Conservation (phyloP, 306 rosid genomes). For the Vicia villosa region DNA sequence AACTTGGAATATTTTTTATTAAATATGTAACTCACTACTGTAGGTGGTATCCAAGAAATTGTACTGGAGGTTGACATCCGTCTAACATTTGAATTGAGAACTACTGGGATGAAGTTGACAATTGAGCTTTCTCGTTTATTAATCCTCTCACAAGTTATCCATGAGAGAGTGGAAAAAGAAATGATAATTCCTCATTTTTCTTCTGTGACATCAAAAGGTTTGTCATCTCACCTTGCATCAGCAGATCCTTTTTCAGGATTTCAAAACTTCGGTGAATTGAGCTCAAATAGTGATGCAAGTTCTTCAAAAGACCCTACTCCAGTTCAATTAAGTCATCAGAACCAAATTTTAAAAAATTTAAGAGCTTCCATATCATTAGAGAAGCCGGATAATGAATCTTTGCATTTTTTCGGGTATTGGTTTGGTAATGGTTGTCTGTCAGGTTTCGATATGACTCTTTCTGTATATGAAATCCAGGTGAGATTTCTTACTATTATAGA, state of each 20-base stretch:
- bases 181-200: slow-evolving; percentile 62
- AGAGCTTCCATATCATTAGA: slow-evolving; percentile 60
- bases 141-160: slow-evolving; percentile 61
- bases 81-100: slow-evolving; percentile 52
- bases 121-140: slow-evolving; percentile 65
- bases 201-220: slow-evolving; percentile 45
- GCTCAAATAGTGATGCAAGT: slow-evolving; percentile 53
- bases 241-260: slow-evolving; percentile 46
- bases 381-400: slow-evolving; percentile 45
- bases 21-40: slow-evolving; percentile 38
- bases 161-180: slow-evolving; percentile 43
- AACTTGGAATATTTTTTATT: background rate
- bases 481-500: slow-evolving; percentile 28
- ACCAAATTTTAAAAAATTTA: slow-evolving; percentile 59
- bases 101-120: slow-evolving; percentile 47
- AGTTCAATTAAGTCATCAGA: slow-evolving; percentile 45
- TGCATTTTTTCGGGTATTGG: slow-evolving; percentile 51
- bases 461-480: slow-evolving; percentile 78
- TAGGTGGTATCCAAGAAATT: slow-evolving; percentile 74
- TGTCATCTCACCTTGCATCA: slow-evolving; percentile 44
- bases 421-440: slow-evolving; percentile 64
- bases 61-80: slow-evolving; percentile 61
- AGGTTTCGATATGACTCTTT: slow-evolving; percentile 66
- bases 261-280: slow-evolving; percentile 45
- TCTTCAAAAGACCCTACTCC: slow-evolving; percentile 52